Percentiles rank a stretch among this genome's conserved stretches.
These are phyloP conservation scores for Malassezia cuniculi DNA, from an alignment of 1,284 basidiomycete species.

Conservation along the genomic window DNA sequence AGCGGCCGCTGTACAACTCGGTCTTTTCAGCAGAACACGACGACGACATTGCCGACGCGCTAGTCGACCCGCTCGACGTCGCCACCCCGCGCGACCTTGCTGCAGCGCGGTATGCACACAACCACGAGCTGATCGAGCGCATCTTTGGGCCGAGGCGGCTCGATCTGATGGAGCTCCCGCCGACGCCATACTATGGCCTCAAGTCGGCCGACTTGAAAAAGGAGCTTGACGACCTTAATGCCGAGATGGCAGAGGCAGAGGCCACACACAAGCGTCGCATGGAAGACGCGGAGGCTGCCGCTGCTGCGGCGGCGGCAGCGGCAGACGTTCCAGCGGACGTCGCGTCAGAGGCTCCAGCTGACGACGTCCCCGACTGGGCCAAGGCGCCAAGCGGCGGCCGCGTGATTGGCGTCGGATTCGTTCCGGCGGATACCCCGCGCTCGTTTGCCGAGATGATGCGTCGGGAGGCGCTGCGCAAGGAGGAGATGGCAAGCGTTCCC, in stretches of 20 bases:
- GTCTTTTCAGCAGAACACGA: slow-evolving; percentile 13
- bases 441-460: too few species aligned
- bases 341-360: slow-evolving; percentile 4
- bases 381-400: slow-evolving; percentile 18
- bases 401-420: slow-evolving; percentile 30
- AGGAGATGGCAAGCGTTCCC: slow-evolving; percentile 17
- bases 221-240: slow-evolving; percentile 14
- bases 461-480: too few species aligned
- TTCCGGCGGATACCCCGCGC: slow-evolving; percentile 23
- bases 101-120: slow-evolving; percentile 32
- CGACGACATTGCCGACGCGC: slow-evolving; percentile 14
- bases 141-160: slow-evolving; percentile 32
- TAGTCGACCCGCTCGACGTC: slow-evolving; percentile 35
- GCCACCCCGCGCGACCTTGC: slow-evolving; percentile 33
- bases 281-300: slow-evolving; percentile 7
- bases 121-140: slow-evolving; percentile 36
- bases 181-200: slow-evolving; percentile 25
- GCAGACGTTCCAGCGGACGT: too few species aligned
- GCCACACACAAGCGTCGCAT: slow-evolving; percentile 14
- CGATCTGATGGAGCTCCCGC: slow-evolving; percentile 24
- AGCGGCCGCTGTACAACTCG: slow-evolving; percentile 11
- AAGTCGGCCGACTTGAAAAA: slow-evolving; percentile 17
- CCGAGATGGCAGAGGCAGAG: slow-evolving; percentile 11
- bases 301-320: too few species aligned
- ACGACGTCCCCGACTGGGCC: slow-evolving; percentile 13